phyloP scores from a whole-genome alignment of 2,329 filamentous ascomycete species.

The Apiospora aurea region DNA sequence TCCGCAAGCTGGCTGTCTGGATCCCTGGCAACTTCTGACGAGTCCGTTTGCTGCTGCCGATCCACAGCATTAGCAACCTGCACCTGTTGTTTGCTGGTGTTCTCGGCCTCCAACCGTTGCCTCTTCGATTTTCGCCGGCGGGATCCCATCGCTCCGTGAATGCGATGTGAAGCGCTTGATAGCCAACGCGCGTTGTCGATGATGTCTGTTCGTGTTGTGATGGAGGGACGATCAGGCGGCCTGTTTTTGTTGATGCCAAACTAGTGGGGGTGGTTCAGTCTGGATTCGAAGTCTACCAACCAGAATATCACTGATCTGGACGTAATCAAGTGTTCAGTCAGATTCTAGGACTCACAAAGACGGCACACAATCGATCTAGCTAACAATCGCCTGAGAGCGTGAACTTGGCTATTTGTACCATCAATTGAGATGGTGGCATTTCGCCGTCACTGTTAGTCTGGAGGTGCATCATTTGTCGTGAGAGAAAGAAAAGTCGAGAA shows the following conservation, averaged over 20 bases:
- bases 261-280: constrained; percentile 5
- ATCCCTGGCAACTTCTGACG: neutral
- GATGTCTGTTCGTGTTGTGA: neutral
- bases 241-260: neutral
- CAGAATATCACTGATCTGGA: neutral
- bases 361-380: neutral
- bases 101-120: neutral
- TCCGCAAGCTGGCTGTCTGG: constrained; percentile 30
- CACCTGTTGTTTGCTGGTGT: neutral
- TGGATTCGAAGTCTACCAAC: neutral
- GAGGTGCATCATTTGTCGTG: neutral
- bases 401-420: neutral
- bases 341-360: too few species aligned
- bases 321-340: neutral
- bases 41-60: neutral
- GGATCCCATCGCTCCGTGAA: neutral
- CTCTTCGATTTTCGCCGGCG: neutral
- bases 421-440: neutral
- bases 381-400: too few species aligned
- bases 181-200: neutral
- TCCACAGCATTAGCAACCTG: neutral
- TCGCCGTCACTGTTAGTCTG: neutral
- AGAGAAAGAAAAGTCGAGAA: neutral
- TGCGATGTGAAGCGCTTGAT: neutral
- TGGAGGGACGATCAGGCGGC: neutral